Evolutionary conservation across 345 rosid genomes (phyloP), one percentile per base, ranked within the genome.

Genomic region (Microcos paniculata): DNA sequence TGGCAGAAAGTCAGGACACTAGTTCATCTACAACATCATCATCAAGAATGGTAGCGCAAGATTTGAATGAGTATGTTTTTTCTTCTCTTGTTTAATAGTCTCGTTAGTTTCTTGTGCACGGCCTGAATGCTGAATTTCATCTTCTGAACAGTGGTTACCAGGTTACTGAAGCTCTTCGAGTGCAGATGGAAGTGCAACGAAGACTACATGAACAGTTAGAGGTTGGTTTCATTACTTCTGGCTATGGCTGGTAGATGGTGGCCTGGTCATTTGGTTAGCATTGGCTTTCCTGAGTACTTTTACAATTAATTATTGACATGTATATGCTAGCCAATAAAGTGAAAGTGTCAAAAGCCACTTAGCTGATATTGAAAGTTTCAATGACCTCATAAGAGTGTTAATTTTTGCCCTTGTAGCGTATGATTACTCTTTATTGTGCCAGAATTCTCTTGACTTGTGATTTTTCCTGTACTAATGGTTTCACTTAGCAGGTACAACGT

Each of bases 151-250:
- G 98, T 70, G 90, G 96, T 77, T 88, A 77, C 81, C 93, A 88
- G 84, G 98, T 95, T 24, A 93, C 93, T 6, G 99, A 95, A 86
- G 99, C 99, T 75, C 82, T 95, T 79, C 84, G 97, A 72, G 93
- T 89, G 7, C 99, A 95, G 82, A 93, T 95, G 99, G 99, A 95
- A 91, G 97, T 95, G 68, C 99, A 95, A 78, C 79, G 96, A 77
- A 88, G 94, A 85, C 86, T 95, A 62, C 98, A 93, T 57, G 98
- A 95, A 80, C 97, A 95, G 80, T 82, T 95, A 75, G 99, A 95
- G 99, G 99, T 93, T 78, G 72, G 90, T 78, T 62, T 77, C 73
- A 63, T 42, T 55, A 35, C 33, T 57, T 55, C 46, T 55, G 12
- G 31, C 26, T 51, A 23, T 35, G 31, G 6, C 45, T 40, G 45